A percentile compares a stretch with the other conserved stretches of the same genome.
phyloP scores from a whole-genome alignment of 177 flowering plant species.

The Telopea speciosissima region DNA sequence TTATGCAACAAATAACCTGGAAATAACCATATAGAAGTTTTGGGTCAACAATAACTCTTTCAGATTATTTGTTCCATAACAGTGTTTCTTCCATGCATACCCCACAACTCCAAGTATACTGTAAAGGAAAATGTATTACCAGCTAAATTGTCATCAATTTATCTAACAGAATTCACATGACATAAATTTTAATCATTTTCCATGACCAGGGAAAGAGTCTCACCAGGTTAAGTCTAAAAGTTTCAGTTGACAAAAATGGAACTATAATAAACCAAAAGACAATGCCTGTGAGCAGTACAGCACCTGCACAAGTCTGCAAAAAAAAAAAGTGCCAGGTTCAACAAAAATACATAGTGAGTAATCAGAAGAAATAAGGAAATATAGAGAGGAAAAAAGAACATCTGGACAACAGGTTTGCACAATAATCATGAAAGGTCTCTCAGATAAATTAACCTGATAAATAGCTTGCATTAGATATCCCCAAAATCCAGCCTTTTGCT shows the following conservation, averaged over 20 bases:
- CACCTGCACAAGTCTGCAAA: constrained; percentile 68
- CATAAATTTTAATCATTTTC: not conserved
- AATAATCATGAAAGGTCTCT: not conserved
- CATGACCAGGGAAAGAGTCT: constrained; percentile 7
- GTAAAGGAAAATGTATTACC: not conserved
- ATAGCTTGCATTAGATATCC: constrained; percentile 34
- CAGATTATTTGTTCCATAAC: not conserved
- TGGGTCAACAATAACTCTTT: not conserved
- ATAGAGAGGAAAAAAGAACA: not conserved
- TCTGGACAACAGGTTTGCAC: not conserved
- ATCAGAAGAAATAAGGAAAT: not conserved
- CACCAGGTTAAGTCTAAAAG: constrained; percentile 40
- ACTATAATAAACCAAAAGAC: constrained; percentile 65
- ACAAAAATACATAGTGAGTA: not conserved
- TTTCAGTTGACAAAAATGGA: constrained; percentile 42
- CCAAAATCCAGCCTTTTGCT: constrained; percentile 26
- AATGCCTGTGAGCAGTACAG: constrained; percentile 60
- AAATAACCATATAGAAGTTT: not conserved
- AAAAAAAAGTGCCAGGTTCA: constrained; percentile 5
- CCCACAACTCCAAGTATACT: not conserved
- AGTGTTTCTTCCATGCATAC: not conserved
- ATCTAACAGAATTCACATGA: not conserved
- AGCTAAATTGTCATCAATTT: too few relatives aligned
- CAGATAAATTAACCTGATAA: constrained; percentile 32
- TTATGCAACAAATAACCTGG: too few relatives aligned